Evolutionary conservation across 352 stramenopile species (phyloP).

Genomic region (Phytophthora colocasiae): DNA sequence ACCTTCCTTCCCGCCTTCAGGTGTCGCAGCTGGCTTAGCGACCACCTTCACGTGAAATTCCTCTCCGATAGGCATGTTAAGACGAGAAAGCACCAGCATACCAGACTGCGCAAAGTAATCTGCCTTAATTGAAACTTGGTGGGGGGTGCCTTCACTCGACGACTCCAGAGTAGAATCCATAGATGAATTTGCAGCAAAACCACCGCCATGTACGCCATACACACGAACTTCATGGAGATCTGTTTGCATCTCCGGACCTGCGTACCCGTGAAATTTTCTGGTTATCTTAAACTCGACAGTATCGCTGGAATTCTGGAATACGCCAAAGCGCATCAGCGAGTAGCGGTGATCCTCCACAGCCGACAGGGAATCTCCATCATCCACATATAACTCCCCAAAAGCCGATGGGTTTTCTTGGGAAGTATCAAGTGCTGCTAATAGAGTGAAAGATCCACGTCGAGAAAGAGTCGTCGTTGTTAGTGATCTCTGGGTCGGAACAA

Average conservation of each 20-base stretch:
- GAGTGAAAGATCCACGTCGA: constrained; percentile 55
- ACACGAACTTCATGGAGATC: constrained; percentile 60
- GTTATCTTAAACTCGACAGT: constrained; percentile 52
- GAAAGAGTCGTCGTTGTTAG: constrained; percentile 65
- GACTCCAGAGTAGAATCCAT: constrained; percentile 39
- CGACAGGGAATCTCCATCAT: constrained; percentile 75
- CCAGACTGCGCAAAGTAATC: constrained; percentile 76
- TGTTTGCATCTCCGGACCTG: constrained; percentile 72
- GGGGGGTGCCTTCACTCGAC: constrained; percentile 9
- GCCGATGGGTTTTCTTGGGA: constrained; percentile 30
- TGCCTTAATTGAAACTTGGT: constrained; percentile 36
- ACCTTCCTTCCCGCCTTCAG: constrained; percentile 28
- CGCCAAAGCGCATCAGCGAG: constrained; percentile 55
- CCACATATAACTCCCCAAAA: constrained; percentile 73
- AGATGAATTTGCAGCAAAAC: constrained; percentile 68
- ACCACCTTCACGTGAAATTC: constrained; percentile 57
- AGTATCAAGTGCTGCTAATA: constrained; percentile 60
- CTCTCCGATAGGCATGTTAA: constrained; percentile 55
- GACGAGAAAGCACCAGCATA: constrained; percentile 62
- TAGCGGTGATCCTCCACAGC: constrained; percentile 66
- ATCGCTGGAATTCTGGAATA: constrained; percentile 44
- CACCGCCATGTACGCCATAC: constrained; percentile 54
- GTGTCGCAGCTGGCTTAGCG: constrained; percentile 23
- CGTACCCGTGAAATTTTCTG: constrained; percentile 52
- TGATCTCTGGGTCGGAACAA: constrained; percentile 69